A percentile compares a stretch with the other conserved stretches of the same genome.
phyloP scores from a whole-genome alignment of 768 basidiomycete genomes.

The Cyathus striatus region DNA sequence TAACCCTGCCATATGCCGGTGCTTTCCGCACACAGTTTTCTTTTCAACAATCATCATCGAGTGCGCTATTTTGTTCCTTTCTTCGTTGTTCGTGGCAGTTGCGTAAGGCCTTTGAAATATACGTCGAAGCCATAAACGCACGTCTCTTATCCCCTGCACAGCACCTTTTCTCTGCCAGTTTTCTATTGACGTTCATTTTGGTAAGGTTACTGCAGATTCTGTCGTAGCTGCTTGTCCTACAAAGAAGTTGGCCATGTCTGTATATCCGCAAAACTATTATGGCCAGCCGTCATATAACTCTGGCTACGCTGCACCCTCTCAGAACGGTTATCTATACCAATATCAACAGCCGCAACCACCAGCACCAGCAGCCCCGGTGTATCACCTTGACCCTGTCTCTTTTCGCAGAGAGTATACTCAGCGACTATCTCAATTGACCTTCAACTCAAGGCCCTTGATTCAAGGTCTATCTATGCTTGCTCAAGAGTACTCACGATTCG shows the following conservation, averaged over 20 bases:
- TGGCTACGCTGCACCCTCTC: slow-evolving; percentile 30
- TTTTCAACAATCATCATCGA: slow-evolving; percentile 33
- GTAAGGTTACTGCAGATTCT: slow-evolving; percentile 19
- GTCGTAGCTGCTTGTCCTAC: too few species aligned
- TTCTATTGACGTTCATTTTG: slow-evolving; percentile 9
- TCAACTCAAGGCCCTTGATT: slow-evolving; percentile 95
- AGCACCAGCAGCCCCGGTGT: slow-evolving; percentile 27
- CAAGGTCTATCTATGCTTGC: slow-evolving; percentile 90
- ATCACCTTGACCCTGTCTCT: slow-evolving; percentile 55
- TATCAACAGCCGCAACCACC: slow-evolving; percentile 42
- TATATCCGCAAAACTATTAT: slow-evolving; percentile 61
- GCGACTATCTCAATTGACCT: slow-evolving; percentile 75
- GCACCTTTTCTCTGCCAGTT: slow-evolving; percentile 10
- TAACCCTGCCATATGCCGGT: background rate
- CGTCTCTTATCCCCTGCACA: slow-evolving; percentile 16
- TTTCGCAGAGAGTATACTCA: slow-evolving; percentile 77
- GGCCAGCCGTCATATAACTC: slow-evolving; percentile 50
- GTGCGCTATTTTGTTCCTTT: slow-evolving; percentile 23
- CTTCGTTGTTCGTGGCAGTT: slow-evolving; percentile 35
- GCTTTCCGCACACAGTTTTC: slow-evolving; percentile 6
- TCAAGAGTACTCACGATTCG: slow-evolving; percentile 76
- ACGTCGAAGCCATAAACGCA: slow-evolving; percentile 22
- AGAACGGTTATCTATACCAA: slow-evolving; percentile 31
- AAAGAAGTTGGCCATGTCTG: slow-evolving; percentile 39
- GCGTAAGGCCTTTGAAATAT: slow-evolving; percentile 45